Evolutionary conservation across 805 yeast genomes (phyloP).

Genomic region (Myxozyma lipomycoides): DNA sequence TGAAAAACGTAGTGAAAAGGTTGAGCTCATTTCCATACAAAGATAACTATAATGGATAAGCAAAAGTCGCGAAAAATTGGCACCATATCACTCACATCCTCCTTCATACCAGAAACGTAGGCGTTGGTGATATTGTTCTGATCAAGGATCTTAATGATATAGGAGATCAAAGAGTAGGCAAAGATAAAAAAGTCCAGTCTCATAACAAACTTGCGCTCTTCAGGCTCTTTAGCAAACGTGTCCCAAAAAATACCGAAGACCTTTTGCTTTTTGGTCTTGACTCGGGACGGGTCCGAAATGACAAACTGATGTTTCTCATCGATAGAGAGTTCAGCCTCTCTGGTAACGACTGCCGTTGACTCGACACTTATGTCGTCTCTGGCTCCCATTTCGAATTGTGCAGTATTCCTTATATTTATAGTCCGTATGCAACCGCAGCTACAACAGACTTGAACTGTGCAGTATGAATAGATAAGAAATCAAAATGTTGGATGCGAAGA

Average conservation of each 20-base stretch:
- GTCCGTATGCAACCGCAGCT: too few species aligned
- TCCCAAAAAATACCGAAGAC: slow-evolving; percentile 1
- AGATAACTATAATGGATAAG: too few species aligned
- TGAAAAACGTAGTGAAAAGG: slow-evolving; percentile 7
- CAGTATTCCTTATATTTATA: too few species aligned
- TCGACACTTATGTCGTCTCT: too few species aligned
- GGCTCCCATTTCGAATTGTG: too few species aligned
- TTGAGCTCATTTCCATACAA: slow-evolving; percentile 9
- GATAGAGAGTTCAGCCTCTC: too few species aligned
- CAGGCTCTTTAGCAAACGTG: slow-evolving; percentile 3
- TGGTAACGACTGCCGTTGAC: too few species aligned
- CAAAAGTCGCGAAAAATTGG: too few species aligned
- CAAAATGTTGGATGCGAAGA: too few species aligned
- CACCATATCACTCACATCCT: too few species aligned
- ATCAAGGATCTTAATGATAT: slow-evolving; percentile 10
- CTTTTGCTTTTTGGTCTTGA: background rate
- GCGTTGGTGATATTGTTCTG: slow-evolving; percentile 1
- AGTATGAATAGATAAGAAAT: too few species aligned
- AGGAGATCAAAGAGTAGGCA: slow-evolving; percentile 8
- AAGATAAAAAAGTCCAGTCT: slow-evolving; percentile 11
- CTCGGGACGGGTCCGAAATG: background rate
- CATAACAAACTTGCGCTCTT: slow-evolving; percentile 4
- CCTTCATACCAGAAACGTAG: slow-evolving; percentile 11
- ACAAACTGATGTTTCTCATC: background rate
- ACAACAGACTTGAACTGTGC: too few species aligned